phyloP scores from a whole-genome alignment of 352 stramenopile species.

The Phytophthora cactorum region DNA sequence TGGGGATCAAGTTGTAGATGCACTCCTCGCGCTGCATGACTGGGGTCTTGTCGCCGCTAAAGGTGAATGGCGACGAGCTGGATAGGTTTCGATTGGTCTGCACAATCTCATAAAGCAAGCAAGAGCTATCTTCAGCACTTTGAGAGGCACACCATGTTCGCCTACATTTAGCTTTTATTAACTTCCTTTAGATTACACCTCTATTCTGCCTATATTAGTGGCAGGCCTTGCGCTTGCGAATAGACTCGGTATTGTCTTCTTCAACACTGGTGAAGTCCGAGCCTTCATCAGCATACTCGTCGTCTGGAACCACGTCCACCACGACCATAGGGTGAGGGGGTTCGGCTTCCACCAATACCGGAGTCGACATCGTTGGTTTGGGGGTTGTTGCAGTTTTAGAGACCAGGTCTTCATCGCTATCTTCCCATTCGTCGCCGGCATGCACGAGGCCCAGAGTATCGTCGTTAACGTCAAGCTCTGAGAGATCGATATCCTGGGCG shows the following conservation, averaged over 20 bases:
- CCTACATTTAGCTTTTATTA: slow-evolving; percentile 11
- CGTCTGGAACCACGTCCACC: slow-evolving; percentile 17
- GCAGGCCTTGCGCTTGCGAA: slow-evolving; percentile 26
- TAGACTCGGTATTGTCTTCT: background rate
- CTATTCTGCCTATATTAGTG: slow-evolving; percentile 2
- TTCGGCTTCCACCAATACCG: slow-evolving; percentile 12
- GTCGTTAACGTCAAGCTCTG: slow-evolving; percentile 4
- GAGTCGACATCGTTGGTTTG: slow-evolving; percentile 4
- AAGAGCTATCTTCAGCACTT: slow-evolving; percentile 30
- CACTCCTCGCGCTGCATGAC: slow-evolving; percentile 84
- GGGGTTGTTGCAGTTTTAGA: slow-evolving; percentile 8
- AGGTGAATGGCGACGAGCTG: slow-evolving; percentile 11
- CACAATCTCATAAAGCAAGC: slow-evolving; percentile 16
- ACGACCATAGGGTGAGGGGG: slow-evolving; percentile 18
- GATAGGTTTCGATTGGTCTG: slow-evolving; percentile 17
- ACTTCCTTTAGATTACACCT: background rate
- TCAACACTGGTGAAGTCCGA: slow-evolving; percentile 22
- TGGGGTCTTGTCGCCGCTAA: background rate
- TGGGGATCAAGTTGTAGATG: slow-evolving; percentile 94
- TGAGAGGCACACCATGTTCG: background rate
- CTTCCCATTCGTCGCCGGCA: slow-evolving; percentile 14
- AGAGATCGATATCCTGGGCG: slow-evolving; percentile 14
- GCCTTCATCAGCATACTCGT: slow-evolving; percentile 12
- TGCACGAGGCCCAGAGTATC: slow-evolving; percentile 13
- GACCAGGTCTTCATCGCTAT: background rate